Base-by-base conservation (phyloP, 1,139 yeast genomes). In the Starmera stellimalicola region DNA sequence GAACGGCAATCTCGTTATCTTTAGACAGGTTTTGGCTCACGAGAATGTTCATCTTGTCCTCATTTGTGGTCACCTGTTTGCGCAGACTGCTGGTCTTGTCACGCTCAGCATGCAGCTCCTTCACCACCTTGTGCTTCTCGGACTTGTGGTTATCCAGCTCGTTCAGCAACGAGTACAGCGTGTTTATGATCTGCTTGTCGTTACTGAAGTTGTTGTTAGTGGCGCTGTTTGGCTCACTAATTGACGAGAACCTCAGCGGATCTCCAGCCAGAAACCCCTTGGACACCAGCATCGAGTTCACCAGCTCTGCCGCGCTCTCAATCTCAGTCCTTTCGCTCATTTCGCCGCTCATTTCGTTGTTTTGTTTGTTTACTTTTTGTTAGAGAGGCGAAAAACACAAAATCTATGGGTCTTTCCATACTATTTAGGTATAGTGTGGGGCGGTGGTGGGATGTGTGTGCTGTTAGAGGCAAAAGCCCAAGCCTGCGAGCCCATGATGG, bases 121-220 rank as follows among this genome's bases (percentile, higher is more conserved):
- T 45, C 28, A 54, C 54, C 3, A 46, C 44, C 15, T 52, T 44
- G 29, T 62, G 49, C 14, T 51, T 47, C 7, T 52, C 54, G 6
- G 63, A 57, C 6, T 36, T 41, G 3, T 57, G 55, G 25, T 67
- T 50, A 30, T 68, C 73, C 2, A 66, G 52, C 6, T 65, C 58
- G 34, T 59, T 60, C 3, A 64, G 41, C 7, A 68, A 49, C 3
- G 67, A 59, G 40, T 66, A 65, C 2, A 68, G 57, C 28, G 64
- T 58, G 41, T 67, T 66, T 20, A 68, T 62, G 18, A 58, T 48
- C 33, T 62, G 58, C 41, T 65, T 62, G 44, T 67, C 73, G 43
- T 68, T 67, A n/a, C 31, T 12, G 4, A 14, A 6, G 16, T 15
- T 19, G 14, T 15, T 35, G 18, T 9, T 18, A 9, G 20, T 19